Conservation (phyloP, 176 grass and related monocot species). For the Dactylis glomerata region DNA sequence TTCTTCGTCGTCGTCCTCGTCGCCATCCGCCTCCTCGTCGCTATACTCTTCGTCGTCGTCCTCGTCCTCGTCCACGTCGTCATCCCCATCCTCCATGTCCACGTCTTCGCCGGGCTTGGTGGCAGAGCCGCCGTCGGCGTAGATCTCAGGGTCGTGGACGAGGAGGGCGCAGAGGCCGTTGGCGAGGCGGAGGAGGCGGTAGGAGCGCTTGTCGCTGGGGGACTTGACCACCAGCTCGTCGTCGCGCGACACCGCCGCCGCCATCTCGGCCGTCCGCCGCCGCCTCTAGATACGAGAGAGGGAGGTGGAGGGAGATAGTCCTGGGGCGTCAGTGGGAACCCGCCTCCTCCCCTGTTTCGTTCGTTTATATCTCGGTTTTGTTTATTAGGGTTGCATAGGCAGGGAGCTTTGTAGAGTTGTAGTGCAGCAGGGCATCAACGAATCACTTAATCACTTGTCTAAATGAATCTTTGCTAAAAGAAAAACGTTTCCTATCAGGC, state of each 20-base stretch:
- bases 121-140: conserved; percentile 44
- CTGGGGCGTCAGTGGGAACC: conserved; percentile 3
- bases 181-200: conserved; percentile 65
- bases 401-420: not conserved
- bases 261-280: conserved; percentile 36
- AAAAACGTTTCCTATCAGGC: no score
- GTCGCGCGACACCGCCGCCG: conserved; percentile 28
- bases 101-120: conserved; percentile 22
- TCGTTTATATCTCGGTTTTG: conserved; percentile 21
- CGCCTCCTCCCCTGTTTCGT: not conserved
- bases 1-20: conserved; percentile 31
- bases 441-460: no score
- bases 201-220: conserved; percentile 71
- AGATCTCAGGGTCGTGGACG: conserved; percentile 89
- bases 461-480: no score
- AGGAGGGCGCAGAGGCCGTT: conserved; percentile 77
- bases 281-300: not conserved
- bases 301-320: not conserved
- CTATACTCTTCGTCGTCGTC: conserved; percentile 19
- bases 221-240: conserved; percentile 79
- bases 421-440: not conserved
- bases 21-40: conserved; percentile 34
- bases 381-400: conserved; percentile 27
- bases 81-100: conserved; percentile 9
- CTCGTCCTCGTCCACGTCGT: conserved; percentile 19